These are phyloP conservation scores for Acer negundo DNA, from an alignment of 345 rosid genomes.

Conservation along the genomic window DNA sequence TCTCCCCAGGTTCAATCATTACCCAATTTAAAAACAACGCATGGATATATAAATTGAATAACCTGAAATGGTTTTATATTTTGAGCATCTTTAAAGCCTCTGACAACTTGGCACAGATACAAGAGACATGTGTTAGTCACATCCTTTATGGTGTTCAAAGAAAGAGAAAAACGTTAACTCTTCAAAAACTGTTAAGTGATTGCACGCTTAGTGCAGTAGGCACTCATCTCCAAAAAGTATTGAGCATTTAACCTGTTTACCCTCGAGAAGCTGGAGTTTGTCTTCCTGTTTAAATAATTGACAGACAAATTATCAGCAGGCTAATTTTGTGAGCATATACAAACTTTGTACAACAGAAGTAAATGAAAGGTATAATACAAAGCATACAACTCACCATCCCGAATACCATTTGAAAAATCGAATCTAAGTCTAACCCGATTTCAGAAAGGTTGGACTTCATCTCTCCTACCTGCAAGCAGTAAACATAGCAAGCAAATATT, in stretches of 20 bases:
- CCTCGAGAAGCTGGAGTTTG: constrained; percentile 73
- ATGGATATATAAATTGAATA: constrained; percentile 8
- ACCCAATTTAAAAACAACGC: neutral
- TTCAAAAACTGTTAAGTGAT: constrained; percentile 10
- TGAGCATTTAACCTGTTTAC: constrained; percentile 61
- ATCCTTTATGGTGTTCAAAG: constrained; percentile 44
- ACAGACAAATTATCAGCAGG: constrained; percentile 24
- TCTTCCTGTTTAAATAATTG: constrained; percentile 61
- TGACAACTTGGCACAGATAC: constrained; percentile 71
- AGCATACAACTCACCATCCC: constrained; percentile 66
- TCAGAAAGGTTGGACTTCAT: constrained; percentile 73
- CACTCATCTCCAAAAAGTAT: constrained; percentile 1
- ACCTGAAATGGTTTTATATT: constrained; percentile 55
- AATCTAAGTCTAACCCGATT: constrained; percentile 72
- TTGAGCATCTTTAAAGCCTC: constrained; percentile 52
- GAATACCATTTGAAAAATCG: constrained; percentile 65
- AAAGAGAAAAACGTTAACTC: constrained; percentile 3
- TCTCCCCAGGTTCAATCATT: neutral
- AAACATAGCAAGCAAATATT: constrained; percentile 19
- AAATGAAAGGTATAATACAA: neutral
- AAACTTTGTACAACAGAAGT: neutral
- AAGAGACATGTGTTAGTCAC: constrained; percentile 71
- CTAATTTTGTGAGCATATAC: neutral
- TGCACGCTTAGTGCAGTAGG: constrained; percentile 1
- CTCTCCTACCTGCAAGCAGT: constrained; percentile 58